Conservation (phyloP, 345 rosid genomes). For the Luvunga scandens region DNA sequence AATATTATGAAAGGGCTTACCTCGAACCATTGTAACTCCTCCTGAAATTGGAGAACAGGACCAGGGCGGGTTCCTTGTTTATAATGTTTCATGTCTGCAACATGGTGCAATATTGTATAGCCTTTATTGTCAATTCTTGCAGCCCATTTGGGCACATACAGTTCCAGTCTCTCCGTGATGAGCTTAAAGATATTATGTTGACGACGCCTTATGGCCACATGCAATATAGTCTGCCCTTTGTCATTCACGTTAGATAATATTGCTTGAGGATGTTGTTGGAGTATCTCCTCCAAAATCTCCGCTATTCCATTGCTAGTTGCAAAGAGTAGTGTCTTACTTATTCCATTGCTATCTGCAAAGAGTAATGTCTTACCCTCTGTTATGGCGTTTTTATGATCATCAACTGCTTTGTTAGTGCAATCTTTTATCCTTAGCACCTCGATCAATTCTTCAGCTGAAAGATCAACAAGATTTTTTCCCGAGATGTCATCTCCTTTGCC, state of each 20-base stretch:
- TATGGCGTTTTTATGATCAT: fast-evolving
- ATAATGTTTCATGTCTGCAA: background rate
- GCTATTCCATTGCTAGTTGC: background rate
- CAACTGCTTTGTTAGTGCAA: fast-evolving
- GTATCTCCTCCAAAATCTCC: background rate
- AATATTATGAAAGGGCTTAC: no score
- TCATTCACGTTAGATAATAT: background rate
- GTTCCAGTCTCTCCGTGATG: background rate
- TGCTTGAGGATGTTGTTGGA: background rate
- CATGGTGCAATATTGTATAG: background rate
- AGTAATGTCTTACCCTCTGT: background rate
- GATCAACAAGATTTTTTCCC: background rate
- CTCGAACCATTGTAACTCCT: no score
- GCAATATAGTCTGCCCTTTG: background rate
- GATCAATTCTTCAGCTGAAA: background rate
- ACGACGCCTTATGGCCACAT: background rate
- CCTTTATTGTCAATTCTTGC: background rate
- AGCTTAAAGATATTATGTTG: background rate
- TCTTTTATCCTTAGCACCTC: background rate
- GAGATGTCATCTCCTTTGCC: background rate
- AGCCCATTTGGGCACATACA: background rate
- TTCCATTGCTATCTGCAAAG: background rate
- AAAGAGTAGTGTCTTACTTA: background rate
- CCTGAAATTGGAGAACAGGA: no score
- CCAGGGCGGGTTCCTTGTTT: background rate